These are phyloP conservation scores for Stylonectria norvegica DNA, from an alignment of 2,329 filamentous ascomycete genomes.

Conservation along the genomic window DNA sequence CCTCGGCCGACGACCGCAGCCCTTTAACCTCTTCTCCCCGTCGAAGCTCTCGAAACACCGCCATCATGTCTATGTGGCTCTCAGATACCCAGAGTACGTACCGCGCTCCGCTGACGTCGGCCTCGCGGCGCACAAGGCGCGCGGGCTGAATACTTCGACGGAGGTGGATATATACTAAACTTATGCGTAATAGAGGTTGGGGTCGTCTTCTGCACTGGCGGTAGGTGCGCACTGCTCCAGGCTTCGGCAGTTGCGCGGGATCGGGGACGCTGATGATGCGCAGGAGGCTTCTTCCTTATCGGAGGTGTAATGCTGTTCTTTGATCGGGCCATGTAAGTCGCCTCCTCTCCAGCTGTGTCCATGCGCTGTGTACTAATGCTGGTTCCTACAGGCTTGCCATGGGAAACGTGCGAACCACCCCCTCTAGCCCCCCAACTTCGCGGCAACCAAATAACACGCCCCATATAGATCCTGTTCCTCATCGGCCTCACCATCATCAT, in stretches of 20 bases:
- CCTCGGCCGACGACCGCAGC: too few species aligned
- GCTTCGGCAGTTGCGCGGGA: slow-evolving; percentile 19
- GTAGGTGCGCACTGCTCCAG: slow-evolving; percentile 55
- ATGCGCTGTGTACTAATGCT: slow-evolving; percentile 13
- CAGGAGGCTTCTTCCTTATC: slow-evolving; percentile 91
- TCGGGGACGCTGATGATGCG: slow-evolving; percentile 14
- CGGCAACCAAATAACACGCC: slow-evolving; percentile 12
- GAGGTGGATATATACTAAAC: slow-evolving; percentile 28
- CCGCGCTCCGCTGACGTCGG: slow-evolving; percentile 20
- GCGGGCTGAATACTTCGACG: background rate
- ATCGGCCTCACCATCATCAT: slow-evolving; percentile 96
- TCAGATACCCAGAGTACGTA: slow-evolving; percentile 88
- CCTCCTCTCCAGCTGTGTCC: slow-evolving; percentile 2
- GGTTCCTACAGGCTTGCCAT: slow-evolving; percentile 71
- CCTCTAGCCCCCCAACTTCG: slow-evolving; percentile 7
- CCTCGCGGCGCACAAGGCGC: slow-evolving; percentile 7
- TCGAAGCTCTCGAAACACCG: slow-evolving; percentile 3
- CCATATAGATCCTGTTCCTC: slow-evolving; percentile 83
- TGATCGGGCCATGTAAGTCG: slow-evolving; percentile 82
- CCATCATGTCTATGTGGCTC: slow-evolving; percentile 79
- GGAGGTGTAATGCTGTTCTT: slow-evolving; percentile 96
- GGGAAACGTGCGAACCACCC: slow-evolving; percentile 72
- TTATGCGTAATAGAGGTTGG: slow-evolving; percentile 74
- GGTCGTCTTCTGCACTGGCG: slow-evolving; percentile 95
- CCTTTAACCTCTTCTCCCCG: background rate